phyloP scores from a whole-genome alignment of 371 early-diverging fungal genomes.

The Syncephalastrum monosporum region DNA sequence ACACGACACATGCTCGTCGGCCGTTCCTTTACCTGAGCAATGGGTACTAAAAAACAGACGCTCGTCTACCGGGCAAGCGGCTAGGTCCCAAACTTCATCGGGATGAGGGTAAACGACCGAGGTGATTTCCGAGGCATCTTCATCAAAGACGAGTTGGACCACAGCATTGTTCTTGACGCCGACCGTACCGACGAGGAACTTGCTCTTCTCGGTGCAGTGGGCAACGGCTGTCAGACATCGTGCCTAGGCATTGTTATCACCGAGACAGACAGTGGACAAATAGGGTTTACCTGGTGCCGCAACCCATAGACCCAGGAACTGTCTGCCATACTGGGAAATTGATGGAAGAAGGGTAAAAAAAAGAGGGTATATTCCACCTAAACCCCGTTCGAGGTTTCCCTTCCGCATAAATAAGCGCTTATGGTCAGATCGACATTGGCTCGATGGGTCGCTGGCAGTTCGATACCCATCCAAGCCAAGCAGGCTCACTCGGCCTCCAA shows the following conservation, averaged over 20 bases:
- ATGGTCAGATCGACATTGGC: no score
- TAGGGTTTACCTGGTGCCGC: constrained; percentile 58
- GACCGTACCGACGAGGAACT: constrained; percentile 78
- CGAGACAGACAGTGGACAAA: no score
- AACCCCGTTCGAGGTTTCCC: no score
- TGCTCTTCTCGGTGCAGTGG: constrained; percentile 63
- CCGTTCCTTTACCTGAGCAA: constrained; percentile 40
- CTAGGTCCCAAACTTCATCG: constrained; percentile 71
- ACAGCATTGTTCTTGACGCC: constrained; percentile 65
- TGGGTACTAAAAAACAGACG: constrained; percentile 68
- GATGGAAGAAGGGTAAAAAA: background rate
- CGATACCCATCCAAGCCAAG: no score
- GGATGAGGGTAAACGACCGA: constrained; percentile 68
- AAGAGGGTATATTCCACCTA: background rate
- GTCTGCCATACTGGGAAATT: constrained; percentile 27
- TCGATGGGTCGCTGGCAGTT: no score
- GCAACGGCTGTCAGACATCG: constrained; percentile 66
- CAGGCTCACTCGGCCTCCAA: constrained; percentile 1
- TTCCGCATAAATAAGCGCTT: no score
- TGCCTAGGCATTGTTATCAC: constrained; percentile 40
- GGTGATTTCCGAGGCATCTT: constrained; percentile 62
- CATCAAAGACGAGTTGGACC: constrained; percentile 67
- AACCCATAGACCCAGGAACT: constrained; percentile 68
- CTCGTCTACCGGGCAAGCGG: constrained; percentile 59
- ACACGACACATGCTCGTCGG: background rate